Evolutionary conservation across 208 protist species (phyloP).

Genomic region (Endotrypanum monterogeii): DNA sequence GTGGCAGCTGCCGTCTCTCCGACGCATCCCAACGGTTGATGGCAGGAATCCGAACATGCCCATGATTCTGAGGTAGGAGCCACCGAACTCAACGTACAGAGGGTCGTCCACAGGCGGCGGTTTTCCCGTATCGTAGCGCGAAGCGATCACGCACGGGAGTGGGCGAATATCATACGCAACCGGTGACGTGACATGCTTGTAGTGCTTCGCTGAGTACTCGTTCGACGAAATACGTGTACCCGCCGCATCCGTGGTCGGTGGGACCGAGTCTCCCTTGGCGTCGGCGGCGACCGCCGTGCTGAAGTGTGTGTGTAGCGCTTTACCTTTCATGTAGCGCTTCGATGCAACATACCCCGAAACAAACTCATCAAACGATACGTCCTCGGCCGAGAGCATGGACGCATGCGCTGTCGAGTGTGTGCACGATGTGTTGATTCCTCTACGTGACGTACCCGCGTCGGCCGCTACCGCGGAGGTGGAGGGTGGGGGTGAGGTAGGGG

Average conservation of each 20-base stretch:
- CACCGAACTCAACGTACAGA: constrained; percentile 58
- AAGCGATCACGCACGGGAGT: constrained; percentile 75
- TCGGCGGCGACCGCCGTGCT: constrained; percentile 10
- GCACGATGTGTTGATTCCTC: neutral
- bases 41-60: constrained; percentile 85
- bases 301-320: constrained; percentile 42
- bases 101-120: constrained; percentile 45
- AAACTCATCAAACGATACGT: constrained; percentile 43
- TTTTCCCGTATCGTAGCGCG: constrained; percentile 51
- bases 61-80: constrained; percentile 66
- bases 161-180: constrained; percentile 68
- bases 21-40: constrained; percentile 40
- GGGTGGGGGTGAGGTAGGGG: neutral
- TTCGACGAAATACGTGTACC: neutral
- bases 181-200: constrained; percentile 57
- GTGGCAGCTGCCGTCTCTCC: neutral
- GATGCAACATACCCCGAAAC: constrained; percentile 57
- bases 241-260: neutral
- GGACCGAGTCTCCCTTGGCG: neutral
- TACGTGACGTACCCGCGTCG: neutral
- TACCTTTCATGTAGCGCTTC: constrained; percentile 53
- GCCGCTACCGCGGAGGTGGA: neutral
- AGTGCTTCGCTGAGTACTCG: constrained; percentile 15
- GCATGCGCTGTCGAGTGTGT: neutral
- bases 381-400: constrained; percentile 16